Evolutionary conservation across 2,329 filamentous ascomycete species (phyloP), one percentile per base, ranked within the genome.

Genomic region (Chrysoporthe deuterocubensis): DNA sequence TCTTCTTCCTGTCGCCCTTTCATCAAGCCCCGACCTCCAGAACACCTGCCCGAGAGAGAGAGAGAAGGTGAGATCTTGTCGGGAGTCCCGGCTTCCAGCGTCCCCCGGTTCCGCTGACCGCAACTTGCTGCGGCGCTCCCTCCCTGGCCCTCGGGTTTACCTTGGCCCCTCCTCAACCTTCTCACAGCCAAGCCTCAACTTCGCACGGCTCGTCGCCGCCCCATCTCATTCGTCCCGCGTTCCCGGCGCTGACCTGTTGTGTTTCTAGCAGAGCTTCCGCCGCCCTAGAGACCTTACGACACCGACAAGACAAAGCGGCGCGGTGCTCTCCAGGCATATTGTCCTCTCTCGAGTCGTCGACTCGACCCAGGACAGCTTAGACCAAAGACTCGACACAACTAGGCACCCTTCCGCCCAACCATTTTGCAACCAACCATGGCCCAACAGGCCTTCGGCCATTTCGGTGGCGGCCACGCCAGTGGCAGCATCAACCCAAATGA

Each of bases 401-500:
- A n/a, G 1, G 52, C 13, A 42, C 50, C 58, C 8, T 34, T 21
- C 21, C 13, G 48, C 8, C 8, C 26, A 60, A 16, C 16, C 43
- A 64, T 48, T 44, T 64, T 46, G n/a, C 62, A 43, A 37, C 21
- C 71, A 69, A 73, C 73, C 69, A 88, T 88, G 85, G 83, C 85
- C 72, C 84, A 86, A 65, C 84, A 87, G 80, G 79, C 80, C 73
- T 89, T 87, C 77, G 81, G 81, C 75, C 84, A 86, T 72, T 88
- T 87, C 73, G 83, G 83, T 71, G 79, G 81, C 74, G 84, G 85
- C 71, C 84, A 84, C 71, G 83, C 81, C 68, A 57, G 50, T 21
- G 85, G 79, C 63, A 86, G 86, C 75, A 90, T 97, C 75, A 92
- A 97, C 76, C 95, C 95, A 13, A 95, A 92, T 70, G 93, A 96